phyloP scores from a whole-genome alignment of 139 green algal genomes.

The Bryopsis sp. region DNA sequence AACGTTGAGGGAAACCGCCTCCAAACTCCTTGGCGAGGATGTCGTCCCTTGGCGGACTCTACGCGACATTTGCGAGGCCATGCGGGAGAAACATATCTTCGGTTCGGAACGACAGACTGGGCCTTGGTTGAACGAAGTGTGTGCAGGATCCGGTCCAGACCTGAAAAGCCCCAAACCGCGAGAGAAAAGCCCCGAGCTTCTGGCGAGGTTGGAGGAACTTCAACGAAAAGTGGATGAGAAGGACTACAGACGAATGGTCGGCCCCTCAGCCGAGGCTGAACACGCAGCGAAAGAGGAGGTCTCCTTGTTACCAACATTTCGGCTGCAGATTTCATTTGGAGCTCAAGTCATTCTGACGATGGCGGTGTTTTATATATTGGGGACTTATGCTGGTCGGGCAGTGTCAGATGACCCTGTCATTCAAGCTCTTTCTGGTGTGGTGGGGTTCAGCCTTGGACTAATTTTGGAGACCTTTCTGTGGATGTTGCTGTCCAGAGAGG shows the following conservation, averaged over 20 bases:
- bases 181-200: slow-evolving; percentile 34
- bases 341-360: slow-evolving; percentile 72
- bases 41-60: background rate
- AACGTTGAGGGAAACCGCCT: background rate
- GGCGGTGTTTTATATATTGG: slow-evolving; percentile 59
- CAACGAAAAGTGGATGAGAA: background rate
- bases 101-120: too few species aligned
- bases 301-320: slow-evolving; percentile 38
- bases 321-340: slow-evolving; percentile 60
- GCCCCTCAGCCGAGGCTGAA: slow-evolving; percentile 33
- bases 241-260: slow-evolving; percentile 39
- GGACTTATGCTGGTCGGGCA: slow-evolving; percentile 35
- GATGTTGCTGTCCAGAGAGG: too few species aligned
- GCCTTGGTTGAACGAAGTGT: slow-evolving; percentile 32
- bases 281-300: slow-evolving; percentile 18
- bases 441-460: slow-evolving; percentile 26
- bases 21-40: background rate
- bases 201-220: slow-evolving; percentile 39
- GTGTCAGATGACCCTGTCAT: slow-evolving; percentile 22
- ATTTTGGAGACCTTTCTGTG: slow-evolving; percentile 11
- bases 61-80: background rate
- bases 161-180: slow-evolving; percentile 27
- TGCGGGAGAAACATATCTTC: background rate
- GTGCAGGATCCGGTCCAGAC: slow-evolving; percentile 26
- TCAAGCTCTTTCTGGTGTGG: slow-evolving; percentile 28